phyloP scores from a whole-genome alignment of 768 basidiomycete genomes.

The Lactifluus piperatus region DNA sequence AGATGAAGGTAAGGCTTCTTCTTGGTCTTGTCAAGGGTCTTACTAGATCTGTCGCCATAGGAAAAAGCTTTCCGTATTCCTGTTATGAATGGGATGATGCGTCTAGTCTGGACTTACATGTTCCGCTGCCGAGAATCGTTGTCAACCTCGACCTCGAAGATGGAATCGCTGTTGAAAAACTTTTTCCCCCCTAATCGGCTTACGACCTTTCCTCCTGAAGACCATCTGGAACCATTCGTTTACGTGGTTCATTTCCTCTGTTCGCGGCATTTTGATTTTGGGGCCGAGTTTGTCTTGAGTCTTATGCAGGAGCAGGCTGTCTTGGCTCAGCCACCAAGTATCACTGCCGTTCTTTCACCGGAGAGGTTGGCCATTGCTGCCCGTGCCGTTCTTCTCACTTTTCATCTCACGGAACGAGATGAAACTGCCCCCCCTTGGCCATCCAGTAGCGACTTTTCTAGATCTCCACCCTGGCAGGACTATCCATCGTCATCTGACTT shows the following conservation, averaged over 20 bases:
- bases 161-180: slow-evolving; percentile 65
- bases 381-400: slow-evolving; percentile 66
- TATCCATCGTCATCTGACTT: slow-evolving; percentile 64
- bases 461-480: slow-evolving; percentile 46
- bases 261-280: slow-evolving; percentile 77
- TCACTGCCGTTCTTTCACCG: slow-evolving; percentile 43
- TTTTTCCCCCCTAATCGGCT: slow-evolving; percentile 72
- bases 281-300: slow-evolving; percentile 71
- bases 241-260: slow-evolving; percentile 78
- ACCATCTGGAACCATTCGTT: slow-evolving; percentile 67
- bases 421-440: slow-evolving; percentile 70
- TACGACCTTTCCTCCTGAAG: slow-evolving; percentile 55
- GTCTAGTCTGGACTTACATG: slow-evolving; percentile 91
- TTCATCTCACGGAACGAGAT: slow-evolving; percentile 67
- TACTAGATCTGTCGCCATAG: slow-evolving; percentile 31
- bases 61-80: slow-evolving; percentile 65
- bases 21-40: background rate
- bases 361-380: slow-evolving; percentile 70
- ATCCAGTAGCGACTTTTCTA: slow-evolving; percentile 55
- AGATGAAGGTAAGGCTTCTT: slow-evolving; percentile 60
- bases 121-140: slow-evolving; percentile 83
- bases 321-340: slow-evolving; percentile 33
- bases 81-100: slow-evolving; percentile 73
- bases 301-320: slow-evolving; percentile 64
- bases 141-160: slow-evolving; percentile 69